Percentiles rank a stretch among this genome's conserved stretches.
Evolutionary conservation across 768 basidiomycete species (phyloP).

Genomic region (Serendipita vermifera): DNA sequence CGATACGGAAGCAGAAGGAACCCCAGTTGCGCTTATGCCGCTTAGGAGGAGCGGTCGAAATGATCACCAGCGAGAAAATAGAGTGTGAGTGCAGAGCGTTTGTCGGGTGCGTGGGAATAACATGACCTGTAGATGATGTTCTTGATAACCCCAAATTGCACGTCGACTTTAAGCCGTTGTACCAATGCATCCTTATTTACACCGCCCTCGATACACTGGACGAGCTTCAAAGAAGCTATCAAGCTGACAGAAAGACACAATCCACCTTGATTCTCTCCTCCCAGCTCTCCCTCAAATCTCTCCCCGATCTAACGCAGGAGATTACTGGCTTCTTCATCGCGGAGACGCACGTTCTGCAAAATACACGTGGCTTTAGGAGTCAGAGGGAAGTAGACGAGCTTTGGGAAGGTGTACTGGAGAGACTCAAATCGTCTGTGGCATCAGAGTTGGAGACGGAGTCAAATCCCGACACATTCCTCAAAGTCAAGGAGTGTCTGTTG

Average conservation of each 20-base stretch:
- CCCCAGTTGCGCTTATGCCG: conserved; percentile 59
- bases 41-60: conserved; percentile 84
- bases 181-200: conserved; percentile 96
- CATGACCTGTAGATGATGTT: conserved; percentile 52
- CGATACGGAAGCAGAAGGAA: conserved; percentile 36
- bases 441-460: conserved; percentile 56
- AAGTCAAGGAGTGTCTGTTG: conserved; percentile 70
- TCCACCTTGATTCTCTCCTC: conserved; percentile 84
- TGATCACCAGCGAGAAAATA: conserved; percentile 83
- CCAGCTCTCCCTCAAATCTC: conserved; percentile 49
- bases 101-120: too few relatives aligned
- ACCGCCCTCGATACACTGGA: conserved; percentile 79
- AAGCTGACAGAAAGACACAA: conserved; percentile 99
- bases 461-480: conserved; percentile 70
- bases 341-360: conserved; percentile 81
- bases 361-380: conserved; percentile 81
- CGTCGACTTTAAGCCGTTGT: conserved; percentile 90
- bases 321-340: conserved; percentile 97
- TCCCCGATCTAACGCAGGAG: conserved; percentile 75
- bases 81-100: conserved; percentile 51
- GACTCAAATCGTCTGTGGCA: conserved; percentile 61
- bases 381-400: conserved; percentile 85
- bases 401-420: conserved; percentile 75
- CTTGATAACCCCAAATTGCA: conserved; percentile 79
- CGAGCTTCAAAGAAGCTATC: conserved; percentile 82